Evolutionary conservation across 352 stramenopile genomes (phyloP), one percentile per base, ranked within the genome.

Genomic region (Phytophthora boehmeriae): DNA sequence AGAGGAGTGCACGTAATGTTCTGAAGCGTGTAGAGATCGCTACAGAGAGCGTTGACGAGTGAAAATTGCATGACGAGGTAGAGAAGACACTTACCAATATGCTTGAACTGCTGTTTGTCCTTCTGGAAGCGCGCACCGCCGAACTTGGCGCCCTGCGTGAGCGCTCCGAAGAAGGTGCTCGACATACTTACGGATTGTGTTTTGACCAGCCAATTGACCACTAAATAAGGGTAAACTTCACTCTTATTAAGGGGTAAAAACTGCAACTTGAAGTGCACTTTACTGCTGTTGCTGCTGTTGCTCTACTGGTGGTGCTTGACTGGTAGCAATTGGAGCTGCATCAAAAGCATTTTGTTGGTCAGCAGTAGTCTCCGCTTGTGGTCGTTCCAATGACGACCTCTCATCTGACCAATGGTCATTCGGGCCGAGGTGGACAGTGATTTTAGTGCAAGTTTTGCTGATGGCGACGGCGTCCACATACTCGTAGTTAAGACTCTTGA

Each of bases 121-220:
- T 68, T 71, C 55, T 80, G 63, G 60, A 88, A 86, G 48, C 73
- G 74, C 54, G 83, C 56, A 25, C 72, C 62, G 49, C 86, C 68
- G 60, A 93, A 93, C 56, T 82, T 80, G 53, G 78, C 80, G 78
- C 84, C 82, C 19, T 83, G 79, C 43, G 84, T 79, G 25, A 93
- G 72, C 49, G 74, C 71, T 46, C 80, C 75, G 61, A 93, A 93
- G 75, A 90, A 92, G 60, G 63, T 77, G 66, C 74, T 84, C 47
- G 77, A 73, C 80, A 90, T 90, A 5, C 4, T 80, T 16, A 25
- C 22, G 16, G n/a, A 49, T 46, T 43, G 32, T 41, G 19, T 35
- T 58, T 69, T 72, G 46, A 68, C 62, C 66, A 70, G 56, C 45
- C 49, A 74, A 19, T 30, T 30, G 25, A 30, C 25, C 25, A 30